Percentiles rank a stretch among this genome's conserved stretches.
Conservation (phyloP, 2,329 filamentous ascomycete species). For the Aspergillus piperis region DNA sequence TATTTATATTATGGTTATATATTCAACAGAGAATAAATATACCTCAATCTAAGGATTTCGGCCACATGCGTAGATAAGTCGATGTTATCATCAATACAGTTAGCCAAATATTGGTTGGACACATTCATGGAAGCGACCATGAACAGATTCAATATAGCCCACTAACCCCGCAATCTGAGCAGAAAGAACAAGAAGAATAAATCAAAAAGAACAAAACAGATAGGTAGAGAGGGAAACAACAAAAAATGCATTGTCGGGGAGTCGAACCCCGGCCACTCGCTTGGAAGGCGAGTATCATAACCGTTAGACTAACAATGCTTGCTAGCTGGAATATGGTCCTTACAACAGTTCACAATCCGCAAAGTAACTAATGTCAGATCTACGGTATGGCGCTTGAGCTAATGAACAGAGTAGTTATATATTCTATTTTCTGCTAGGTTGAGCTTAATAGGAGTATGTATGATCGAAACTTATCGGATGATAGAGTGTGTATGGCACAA, state of each 20-base stretch:
- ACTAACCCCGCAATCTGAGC: not conserved
- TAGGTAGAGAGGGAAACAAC: not conserved
- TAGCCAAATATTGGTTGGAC: too few species aligned
- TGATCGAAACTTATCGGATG: too few species aligned
- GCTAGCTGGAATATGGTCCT: not conserved
- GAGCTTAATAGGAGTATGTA: too few species aligned
- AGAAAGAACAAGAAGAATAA: not conserved
- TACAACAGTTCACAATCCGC: not conserved
- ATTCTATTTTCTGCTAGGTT: too few species aligned
- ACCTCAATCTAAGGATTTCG: too few species aligned
- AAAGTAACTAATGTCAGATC: too few species aligned
- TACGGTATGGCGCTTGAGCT: too few species aligned
- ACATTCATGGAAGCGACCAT: accelerated
- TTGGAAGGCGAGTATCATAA: not conserved
- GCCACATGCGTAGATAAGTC: too few species aligned
- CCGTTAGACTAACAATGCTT: not conserved
- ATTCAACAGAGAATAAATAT: not conserved
- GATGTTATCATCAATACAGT: too few species aligned
- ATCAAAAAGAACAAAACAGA: not conserved
- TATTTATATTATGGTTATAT: not conserved
- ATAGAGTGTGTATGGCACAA: too few species aligned
- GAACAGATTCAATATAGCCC: not conserved
- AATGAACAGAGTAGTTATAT: too few species aligned
- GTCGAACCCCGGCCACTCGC: not conserved
- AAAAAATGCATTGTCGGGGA: constrained; percentile 5